A percentile compares a stretch with the other conserved stretches of the same genome.
These are phyloP conservation scores for Rhodotorula sp. DNA, from an alignment of 1,284 basidiomycete species.

Conservation along the genomic window DNA sequence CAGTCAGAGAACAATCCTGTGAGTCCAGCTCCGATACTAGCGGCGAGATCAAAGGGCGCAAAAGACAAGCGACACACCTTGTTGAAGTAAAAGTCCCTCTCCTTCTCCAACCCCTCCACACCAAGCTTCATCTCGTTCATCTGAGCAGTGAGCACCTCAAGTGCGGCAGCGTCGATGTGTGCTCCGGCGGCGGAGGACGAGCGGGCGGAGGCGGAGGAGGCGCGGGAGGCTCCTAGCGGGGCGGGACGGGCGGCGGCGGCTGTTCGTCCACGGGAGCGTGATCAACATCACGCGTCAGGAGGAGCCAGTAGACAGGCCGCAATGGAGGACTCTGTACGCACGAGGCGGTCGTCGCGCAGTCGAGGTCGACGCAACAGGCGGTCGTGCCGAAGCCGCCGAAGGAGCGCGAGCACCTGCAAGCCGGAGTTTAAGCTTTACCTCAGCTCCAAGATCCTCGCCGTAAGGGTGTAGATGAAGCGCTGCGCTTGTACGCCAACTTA, in stretches of 20 bases:
- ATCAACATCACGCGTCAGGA: too few relatives aligned
- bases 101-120: slow-evolving; percentile 63
- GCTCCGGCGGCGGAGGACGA: slow-evolving; percentile 4
- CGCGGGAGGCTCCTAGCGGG: background rate
- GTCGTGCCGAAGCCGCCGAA: background rate
- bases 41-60: slow-evolving; percentile 13
- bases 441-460: too few relatives aligned
- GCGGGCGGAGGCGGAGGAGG: background rate
- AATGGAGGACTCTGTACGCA: background rate
- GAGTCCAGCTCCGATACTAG: background rate
- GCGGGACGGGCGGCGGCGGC: slow-evolving; percentile 4
- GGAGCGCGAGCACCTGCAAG: slow-evolving; percentile 7
- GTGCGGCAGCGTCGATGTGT: slow-evolving; percentile 45
- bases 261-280: too few relatives aligned
- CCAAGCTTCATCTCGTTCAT: slow-evolving; percentile 77
- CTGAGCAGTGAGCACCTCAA: slow-evolving; percentile 67
- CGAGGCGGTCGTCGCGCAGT: background rate
- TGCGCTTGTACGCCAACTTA: slow-evolving; percentile 33
- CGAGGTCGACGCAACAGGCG: background rate
- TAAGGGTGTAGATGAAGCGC: too few relatives aligned
- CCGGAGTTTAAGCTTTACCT: too few relatives aligned
- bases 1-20: too few relatives aligned
- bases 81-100: slow-evolving; percentile 88
- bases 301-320: too few relatives aligned
- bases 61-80: slow-evolving; percentile 61